Percentiles rank a stretch among this genome's conserved stretches.
These are phyloP conservation scores for Rutstroemia sp. DNA, from an alignment of 2,329 filamentous ascomycete species.

Conservation along the genomic window DNA sequence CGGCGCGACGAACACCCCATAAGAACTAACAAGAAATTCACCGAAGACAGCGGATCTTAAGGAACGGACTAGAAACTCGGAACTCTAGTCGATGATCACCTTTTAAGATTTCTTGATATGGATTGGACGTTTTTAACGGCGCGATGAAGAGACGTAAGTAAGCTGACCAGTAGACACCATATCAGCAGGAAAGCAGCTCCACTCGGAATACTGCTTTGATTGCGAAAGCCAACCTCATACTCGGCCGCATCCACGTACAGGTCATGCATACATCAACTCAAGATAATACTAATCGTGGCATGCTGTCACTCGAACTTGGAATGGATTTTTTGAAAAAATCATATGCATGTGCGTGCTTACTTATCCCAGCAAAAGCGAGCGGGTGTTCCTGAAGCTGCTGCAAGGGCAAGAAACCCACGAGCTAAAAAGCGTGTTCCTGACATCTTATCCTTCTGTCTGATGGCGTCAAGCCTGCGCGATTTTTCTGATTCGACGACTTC, in stretches of 20 bases:
- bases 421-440: background rate
- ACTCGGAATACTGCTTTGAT: no score
- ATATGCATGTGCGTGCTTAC: background rate
- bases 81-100: background rate
- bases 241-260: no score
- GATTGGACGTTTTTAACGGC: no score
- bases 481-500: background rate
- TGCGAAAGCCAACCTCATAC: no score
- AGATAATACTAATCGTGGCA: background rate
- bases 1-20: background rate
- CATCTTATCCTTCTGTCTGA: background rate
- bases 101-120: background rate
- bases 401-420: conserved; percentile 1
- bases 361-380: background rate
- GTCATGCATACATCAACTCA: no score
- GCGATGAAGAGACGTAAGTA: no score
- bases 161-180: no score
- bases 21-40: background rate
- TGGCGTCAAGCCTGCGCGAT: background rate
- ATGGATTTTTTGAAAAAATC: background rate
- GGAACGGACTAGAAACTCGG: background rate
- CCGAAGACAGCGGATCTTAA: no score
- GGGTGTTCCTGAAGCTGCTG: conserved; percentile 5
- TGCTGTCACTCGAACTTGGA: background rate
- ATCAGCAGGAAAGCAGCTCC: no score